These are phyloP conservation scores for Boletus mariae DNA, from an alignment of 1,284 basidiomycete species.

Conservation along the genomic window DNA sequence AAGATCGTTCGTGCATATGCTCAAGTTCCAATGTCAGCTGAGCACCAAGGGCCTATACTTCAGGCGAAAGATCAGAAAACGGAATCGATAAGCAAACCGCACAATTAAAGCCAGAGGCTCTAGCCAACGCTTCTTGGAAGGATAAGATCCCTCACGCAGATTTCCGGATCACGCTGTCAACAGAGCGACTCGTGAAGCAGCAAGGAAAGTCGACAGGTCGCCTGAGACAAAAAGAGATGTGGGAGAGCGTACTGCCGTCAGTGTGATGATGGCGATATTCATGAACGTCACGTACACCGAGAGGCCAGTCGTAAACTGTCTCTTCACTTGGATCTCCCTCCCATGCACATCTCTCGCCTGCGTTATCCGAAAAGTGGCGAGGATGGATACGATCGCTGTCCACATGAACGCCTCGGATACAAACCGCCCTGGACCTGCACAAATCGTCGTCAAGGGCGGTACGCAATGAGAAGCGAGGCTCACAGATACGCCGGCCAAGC, in stretches of 20 bases:
- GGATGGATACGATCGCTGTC: slow-evolving; percentile 14
- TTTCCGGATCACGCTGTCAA: not conserved
- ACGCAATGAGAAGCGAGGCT: not conserved
- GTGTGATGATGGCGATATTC: not conserved
- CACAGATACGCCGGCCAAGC: not conserved
- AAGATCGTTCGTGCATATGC: too few relatives aligned
- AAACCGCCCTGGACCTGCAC: not conserved
- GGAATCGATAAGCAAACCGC: not conserved
- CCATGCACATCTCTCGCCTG: slow-evolving; percentile 36
- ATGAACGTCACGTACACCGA: slow-evolving; percentile 24
- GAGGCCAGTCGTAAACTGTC: slow-evolving; percentile 32
- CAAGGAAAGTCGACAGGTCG: not conserved
- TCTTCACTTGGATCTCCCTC: slow-evolving; percentile 31
- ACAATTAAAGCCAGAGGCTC: too few relatives aligned
- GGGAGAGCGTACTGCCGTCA: not conserved
- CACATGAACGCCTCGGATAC: not conserved
- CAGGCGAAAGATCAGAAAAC: too few relatives aligned
- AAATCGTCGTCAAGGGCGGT: too few relatives aligned
- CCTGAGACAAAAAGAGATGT: not conserved
- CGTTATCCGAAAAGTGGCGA: slow-evolving; percentile 37
- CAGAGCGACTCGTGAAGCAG: not conserved
- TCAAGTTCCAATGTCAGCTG: too few relatives aligned
- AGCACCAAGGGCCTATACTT: too few relatives aligned
- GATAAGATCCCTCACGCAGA: not conserved
- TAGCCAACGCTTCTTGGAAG: not conserved